Percentiles rank a stretch among this genome's conserved stretches.
Evolutionary conservation across 2,329 filamentous ascomycete genomes (phyloP).

Genomic region (Lachnellula suecica): DNA sequence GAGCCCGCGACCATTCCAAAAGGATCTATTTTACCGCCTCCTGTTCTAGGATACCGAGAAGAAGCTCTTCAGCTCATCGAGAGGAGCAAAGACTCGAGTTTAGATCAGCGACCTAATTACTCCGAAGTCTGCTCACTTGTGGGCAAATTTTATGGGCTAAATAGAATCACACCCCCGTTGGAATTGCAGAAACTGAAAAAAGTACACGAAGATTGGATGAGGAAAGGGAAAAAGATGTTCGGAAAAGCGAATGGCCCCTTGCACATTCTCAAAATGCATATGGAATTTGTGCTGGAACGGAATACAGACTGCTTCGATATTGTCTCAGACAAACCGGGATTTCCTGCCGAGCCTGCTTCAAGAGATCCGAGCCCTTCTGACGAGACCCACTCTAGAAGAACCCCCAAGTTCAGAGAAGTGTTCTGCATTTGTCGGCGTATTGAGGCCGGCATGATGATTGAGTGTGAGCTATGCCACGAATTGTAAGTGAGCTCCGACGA

Average conservation of each 20-base stretch:
- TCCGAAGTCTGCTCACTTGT: too few relatives aligned
- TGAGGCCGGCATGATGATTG: conserved; percentile 99
- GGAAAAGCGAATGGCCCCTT: conserved; percentile 96
- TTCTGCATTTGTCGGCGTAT: conserved; percentile 95
- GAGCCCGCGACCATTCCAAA: too few relatives aligned
- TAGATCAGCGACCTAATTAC: too few relatives aligned
- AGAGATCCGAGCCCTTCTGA: conserved; percentile 68
- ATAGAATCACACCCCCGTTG: too few relatives aligned
- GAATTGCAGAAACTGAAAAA: too few relatives aligned
- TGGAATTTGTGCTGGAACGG: conserved; percentile 87
- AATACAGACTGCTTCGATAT: conserved; percentile 92
- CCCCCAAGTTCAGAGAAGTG: conserved; percentile 69
- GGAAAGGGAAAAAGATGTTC: conserved; percentile 94
- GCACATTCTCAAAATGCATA: conserved; percentile 91
- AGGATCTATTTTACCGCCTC: too few relatives aligned
- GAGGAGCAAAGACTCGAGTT: too few relatives aligned
- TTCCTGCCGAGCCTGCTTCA: conserved; percentile 89
- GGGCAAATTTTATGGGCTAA: too few relatives aligned
- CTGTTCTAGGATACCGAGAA: too few relatives aligned
- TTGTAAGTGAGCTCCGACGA: conserved; percentile 63
- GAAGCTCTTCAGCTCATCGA: too few relatives aligned
- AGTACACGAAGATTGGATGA: conserved; percentile 98
- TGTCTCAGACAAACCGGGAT: conserved; percentile 76
- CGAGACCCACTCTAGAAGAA: conserved; percentile 58
- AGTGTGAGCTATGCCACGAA: conserved; percentile 96